These are phyloP conservation scores for Beauveria sp. DNA, from an alignment of 2,329 filamentous ascomycete genomes.

Conservation along the genomic window DNA sequence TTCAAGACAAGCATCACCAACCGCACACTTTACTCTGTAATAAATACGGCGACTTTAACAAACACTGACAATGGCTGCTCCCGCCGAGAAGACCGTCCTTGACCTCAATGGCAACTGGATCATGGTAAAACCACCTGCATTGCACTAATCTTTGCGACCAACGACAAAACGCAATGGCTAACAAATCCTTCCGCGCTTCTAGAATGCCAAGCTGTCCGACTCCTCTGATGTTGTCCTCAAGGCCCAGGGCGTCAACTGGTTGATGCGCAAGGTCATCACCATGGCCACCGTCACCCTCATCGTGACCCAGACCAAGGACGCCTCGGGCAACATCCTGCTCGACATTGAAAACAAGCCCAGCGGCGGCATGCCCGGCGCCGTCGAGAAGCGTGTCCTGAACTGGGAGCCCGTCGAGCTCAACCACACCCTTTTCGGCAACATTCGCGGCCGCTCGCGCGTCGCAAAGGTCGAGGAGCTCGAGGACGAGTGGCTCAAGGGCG, in stretches of 20 bases:
- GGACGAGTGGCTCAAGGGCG: constrained; percentile 14
- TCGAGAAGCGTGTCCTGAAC: constrained; percentile 15
- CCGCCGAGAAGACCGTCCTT: constrained; percentile 10
- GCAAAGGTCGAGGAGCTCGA: constrained; percentile 12
- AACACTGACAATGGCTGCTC: constrained; percentile 8
- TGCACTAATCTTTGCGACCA: background rate
- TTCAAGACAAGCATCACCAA: background rate
- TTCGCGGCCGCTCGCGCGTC: constrained; percentile 14
- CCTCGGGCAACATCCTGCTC: constrained; percentile 13
- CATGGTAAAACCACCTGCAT: background rate
- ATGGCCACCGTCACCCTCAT: constrained; percentile 14
- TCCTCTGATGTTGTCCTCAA: constrained; percentile 15
- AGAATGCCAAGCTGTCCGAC: constrained; percentile 13
- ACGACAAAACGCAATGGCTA: background rate
- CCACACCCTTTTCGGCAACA: constrained; percentile 17
- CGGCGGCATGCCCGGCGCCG: constrained; percentile 10
- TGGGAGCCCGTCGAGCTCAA: constrained; percentile 14
- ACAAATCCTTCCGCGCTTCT: background rate
- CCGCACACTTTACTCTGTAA: background rate
- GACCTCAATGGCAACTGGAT: constrained; percentile 12
- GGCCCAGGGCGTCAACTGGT: constrained; percentile 16
- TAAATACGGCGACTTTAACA: background rate
- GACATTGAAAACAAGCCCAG: constrained; percentile 16
- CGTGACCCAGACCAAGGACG: constrained; percentile 13
- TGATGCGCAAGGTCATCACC: constrained; percentile 17